phyloP scores from a whole-genome alignment of 129 eudicot species.

The Pseudognaphalium luteoalbum region DNA sequence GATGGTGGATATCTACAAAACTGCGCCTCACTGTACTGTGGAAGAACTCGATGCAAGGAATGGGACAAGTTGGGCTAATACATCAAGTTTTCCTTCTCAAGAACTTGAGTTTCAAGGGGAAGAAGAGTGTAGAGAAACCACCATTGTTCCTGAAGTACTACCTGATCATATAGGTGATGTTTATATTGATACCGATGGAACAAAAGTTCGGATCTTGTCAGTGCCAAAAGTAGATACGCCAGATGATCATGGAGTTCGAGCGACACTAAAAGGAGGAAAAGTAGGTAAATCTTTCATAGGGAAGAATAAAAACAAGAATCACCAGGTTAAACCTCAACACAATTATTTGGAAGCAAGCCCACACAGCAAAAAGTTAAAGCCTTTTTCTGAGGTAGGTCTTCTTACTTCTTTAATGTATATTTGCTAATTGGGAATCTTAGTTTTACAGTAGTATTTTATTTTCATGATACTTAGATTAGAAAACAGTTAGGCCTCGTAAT shows the following conservation, averaged over 20 bases:
- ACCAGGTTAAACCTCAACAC: conserved; percentile 26
- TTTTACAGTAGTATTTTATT: not conserved
- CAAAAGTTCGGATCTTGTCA: conserved; percentile 76
- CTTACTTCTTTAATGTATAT: not conserved
- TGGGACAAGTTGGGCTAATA: conserved; percentile 75
- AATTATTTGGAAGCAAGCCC: conserved; percentile 37
- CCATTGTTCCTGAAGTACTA: conserved; percentile 33
- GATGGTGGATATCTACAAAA: conserved; percentile 66
- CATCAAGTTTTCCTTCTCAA: conserved; percentile 40
- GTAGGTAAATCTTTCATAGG: conserved; percentile 33
- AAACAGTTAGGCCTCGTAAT: conserved; percentile 51
- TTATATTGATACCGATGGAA: conserved; percentile 77
- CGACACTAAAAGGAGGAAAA: conserved; percentile 37
- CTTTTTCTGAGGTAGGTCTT: conserved; percentile 55
- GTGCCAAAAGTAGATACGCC: conserved; percentile 19
- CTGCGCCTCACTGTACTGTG: conserved; percentile 60
- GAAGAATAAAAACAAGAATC: conserved; percentile 43
- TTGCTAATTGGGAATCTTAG: not conserved
- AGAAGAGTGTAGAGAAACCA: conserved; percentile 24
- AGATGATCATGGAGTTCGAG: conserved; percentile 27
- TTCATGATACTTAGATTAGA: not conserved
- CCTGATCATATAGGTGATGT: conserved; percentile 59
- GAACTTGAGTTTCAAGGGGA: conserved; percentile 37
- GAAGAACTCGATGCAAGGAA: conserved; percentile 88
- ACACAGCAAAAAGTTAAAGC: conserved; percentile 24